A percentile compares a stretch with the other conserved stretches of the same genome.
phyloP scores from a whole-genome alignment of 2,329 filamentous ascomycete genomes.

The Aspergillus clavatus region DNA sequence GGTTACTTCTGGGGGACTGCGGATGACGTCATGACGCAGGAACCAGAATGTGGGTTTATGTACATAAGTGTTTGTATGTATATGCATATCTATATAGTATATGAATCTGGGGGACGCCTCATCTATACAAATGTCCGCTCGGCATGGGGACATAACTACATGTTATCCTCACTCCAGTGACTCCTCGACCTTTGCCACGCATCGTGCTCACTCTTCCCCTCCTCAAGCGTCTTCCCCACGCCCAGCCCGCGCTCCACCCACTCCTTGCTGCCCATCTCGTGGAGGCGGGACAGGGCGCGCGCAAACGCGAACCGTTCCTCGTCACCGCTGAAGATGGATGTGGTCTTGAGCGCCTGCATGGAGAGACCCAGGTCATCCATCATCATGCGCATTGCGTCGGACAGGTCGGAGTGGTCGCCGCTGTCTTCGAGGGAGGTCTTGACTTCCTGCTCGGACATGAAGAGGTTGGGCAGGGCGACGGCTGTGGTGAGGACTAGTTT shows the following conservation, averaged over 20 bases:
- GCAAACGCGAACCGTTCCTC: slow-evolving; percentile 97
- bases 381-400: slow-evolving; percentile 69
- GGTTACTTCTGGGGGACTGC: too few relatives aligned
- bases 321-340: slow-evolving; percentile 83
- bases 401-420: slow-evolving; percentile 50
- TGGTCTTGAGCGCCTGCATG: slow-evolving; percentile 77
- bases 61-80: too few relatives aligned
- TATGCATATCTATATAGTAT: too few relatives aligned
- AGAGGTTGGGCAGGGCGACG: slow-evolving; percentile 78
- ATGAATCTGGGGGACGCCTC: too few relatives aligned
- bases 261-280: slow-evolving; percentile 88
- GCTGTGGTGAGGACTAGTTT: slow-evolving; percentile 91
- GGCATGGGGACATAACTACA: too few relatives aligned
- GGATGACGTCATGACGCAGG: too few relatives aligned
- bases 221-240: slow-evolving; percentile 41
- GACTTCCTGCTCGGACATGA: slow-evolving; percentile 69
- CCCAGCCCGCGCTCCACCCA: slow-evolving; percentile 80
- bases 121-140: too few relatives aligned
- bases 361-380: slow-evolving; percentile 86
- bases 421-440: slow-evolving; percentile 51
- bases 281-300: slow-evolving; percentile 74
- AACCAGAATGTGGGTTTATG: too few relatives aligned
- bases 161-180: slow-evolving; percentile 48
- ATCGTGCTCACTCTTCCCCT: slow-evolving; percentile 44
- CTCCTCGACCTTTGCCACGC: slow-evolving; percentile 47